These are phyloP conservation scores for Chaetomiaceae sp. DNA, from an alignment of 2,329 filamentous ascomycete species.

Conservation along the genomic window DNA sequence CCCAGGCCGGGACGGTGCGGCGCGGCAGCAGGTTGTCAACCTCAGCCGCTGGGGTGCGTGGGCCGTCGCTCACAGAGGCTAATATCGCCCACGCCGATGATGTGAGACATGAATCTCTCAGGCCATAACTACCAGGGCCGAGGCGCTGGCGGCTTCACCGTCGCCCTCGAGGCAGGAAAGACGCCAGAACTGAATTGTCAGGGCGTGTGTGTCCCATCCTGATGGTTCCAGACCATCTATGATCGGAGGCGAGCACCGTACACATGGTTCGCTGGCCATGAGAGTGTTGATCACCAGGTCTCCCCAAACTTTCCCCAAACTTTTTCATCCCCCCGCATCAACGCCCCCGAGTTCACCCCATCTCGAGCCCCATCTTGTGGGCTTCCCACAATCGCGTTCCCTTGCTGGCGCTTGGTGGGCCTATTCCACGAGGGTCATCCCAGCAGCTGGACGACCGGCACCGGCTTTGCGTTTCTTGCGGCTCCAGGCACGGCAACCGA, in stretches of 20 bases:
- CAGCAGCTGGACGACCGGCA: constrained; percentile 22
- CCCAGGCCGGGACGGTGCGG: constrained; percentile 14
- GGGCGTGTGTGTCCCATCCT: background rate
- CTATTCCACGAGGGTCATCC: constrained; percentile 13
- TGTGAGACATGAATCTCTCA: background rate
- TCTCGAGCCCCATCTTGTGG: too few relatives aligned
- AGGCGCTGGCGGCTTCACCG: background rate
- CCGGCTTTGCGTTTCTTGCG: constrained; percentile 23
- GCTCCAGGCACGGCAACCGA: constrained; percentile 15
- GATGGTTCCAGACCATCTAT: background rate
- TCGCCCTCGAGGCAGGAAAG: background rate
- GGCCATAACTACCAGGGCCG: background rate
- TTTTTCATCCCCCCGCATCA: constrained; percentile 15
- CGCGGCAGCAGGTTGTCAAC: constrained; percentile 25
- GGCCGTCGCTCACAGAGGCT: constrained; percentile 21
- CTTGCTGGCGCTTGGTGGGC: constrained; percentile 21
- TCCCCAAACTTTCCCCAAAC: constrained; percentile 26
- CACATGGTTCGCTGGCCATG: background rate
- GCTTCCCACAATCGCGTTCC: constrained; percentile 15
- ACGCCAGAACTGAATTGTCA: background rate
- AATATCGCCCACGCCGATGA: constrained; percentile 16
- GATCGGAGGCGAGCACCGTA: constrained; percentile 4
- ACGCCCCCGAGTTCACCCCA: constrained; percentile 4
- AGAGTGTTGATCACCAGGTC: constrained; percentile 17
- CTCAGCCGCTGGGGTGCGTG: constrained; percentile 13